Evolutionary conservation across 116 monocot species (phyloP), one percentile per base, ranked within the genome.

Genomic region (Papilionanthe hybrid): DNA sequence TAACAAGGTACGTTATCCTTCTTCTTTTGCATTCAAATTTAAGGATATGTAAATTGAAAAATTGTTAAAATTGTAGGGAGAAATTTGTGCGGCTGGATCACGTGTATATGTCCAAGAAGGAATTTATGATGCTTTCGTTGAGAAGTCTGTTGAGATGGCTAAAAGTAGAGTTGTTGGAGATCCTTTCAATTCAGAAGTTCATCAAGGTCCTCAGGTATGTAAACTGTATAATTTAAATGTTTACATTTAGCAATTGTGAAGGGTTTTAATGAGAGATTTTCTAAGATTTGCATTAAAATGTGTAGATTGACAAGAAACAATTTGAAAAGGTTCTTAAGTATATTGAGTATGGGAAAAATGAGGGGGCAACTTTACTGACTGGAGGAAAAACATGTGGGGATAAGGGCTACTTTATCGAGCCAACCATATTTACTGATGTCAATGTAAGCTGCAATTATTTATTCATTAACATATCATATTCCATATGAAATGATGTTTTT

Each of bases 171-270:
- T 77, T n/a, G 65, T 82, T 71, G 82, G 82, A 77, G 82, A 82
- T 25, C 82, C 82, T 55, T 71, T 82, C 45, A 53, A 77, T 71
- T 77, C 82, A 7, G 41, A 77, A 20, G 82, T 82, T 55, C 68
- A 82, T 5, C 82, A 82, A 77, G 77, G 82, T 9, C 82, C 77
- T 53, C 82, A 82, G 82, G 82, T 82, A 72, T 73, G 53, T 5
- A 71, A 37, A 32, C 32, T 69, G 15, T 69, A 69, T 2, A 32
- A 9, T 15, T 32, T 32, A 3, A 11, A 29, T 69, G 15, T 69
- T 72, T 32, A 32, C 41, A 72, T 19, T 2, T 41, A 43, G 19
- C n/a, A 2, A 49, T 49, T 49, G 0, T 48, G 3, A 48, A 3
- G 10, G 6, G 9, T 3, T 8, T 48, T 9, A 3, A 9, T 48